Evolutionary conservation across 768 basidiomycete genomes (phyloP).

Genomic region (Tulasnella calospora): DNA sequence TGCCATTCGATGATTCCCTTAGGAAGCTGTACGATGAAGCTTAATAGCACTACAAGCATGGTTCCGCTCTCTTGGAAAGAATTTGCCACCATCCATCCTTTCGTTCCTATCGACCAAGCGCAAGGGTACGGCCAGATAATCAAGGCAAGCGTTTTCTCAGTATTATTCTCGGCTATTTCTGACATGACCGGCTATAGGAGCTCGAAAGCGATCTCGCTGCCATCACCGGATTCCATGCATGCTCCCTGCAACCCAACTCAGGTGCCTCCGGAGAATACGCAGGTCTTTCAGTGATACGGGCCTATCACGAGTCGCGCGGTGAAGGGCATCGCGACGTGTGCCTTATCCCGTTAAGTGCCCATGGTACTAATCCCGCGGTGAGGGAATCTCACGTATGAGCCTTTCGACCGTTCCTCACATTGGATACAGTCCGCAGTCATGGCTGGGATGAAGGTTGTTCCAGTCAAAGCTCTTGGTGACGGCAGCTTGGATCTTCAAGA

Average conservation of each 20-base stretch:
- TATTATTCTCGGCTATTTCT: background rate
- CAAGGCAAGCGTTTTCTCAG: slow-evolving; percentile 45
- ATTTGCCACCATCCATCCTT: slow-evolving; percentile 86
- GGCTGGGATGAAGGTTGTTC: slow-evolving; percentile 93
- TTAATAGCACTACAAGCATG: slow-evolving; percentile 98
- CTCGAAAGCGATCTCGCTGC: slow-evolving; percentile 84
- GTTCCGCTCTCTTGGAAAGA: slow-evolving; percentile 93
- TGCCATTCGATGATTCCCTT: slow-evolving; percentile 95
- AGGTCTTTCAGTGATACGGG: slow-evolving; percentile 89
- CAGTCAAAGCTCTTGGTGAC: slow-evolving; percentile 83
- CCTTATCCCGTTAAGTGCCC: slow-evolving; percentile 90
- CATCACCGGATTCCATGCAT: slow-evolving; percentile 94
- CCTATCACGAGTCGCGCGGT: slow-evolving; percentile 86
- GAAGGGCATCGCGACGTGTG: slow-evolving; percentile 85
- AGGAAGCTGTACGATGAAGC: slow-evolving; percentile 96
- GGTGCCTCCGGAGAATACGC: slow-evolving; percentile 97
- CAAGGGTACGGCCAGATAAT: slow-evolving; percentile 80
- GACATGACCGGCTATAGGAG: slow-evolving; percentile 50
- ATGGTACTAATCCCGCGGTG: slow-evolving; percentile 97
- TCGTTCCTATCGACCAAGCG: slow-evolving; percentile 84
- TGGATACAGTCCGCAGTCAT: slow-evolving; percentile 77
- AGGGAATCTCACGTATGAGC: slow-evolving; percentile 22
- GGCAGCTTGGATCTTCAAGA: slow-evolving; percentile 89
- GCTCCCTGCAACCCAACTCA: slow-evolving; percentile 97
- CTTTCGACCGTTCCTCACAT: background rate